Base-by-base conservation (phyloP, 257 asterid species). In the Solanum gracilifrons region DNA sequence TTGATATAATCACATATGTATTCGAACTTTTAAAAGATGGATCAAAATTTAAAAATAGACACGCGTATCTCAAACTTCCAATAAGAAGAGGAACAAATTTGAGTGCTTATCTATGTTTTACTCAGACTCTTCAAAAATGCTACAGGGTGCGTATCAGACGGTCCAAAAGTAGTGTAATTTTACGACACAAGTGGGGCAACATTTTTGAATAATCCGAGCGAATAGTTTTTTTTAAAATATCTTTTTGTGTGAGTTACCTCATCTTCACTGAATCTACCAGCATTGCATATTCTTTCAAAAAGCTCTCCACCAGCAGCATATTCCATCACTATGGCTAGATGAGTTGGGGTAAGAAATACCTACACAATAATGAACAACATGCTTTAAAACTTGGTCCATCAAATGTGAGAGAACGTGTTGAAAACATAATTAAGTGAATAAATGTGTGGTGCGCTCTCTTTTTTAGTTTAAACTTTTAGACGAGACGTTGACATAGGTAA, bases 271-370 rank as follows among this genome's bases (percentile, higher is more conserved):
- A 94, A 94, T 89, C 96, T 91, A 13, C 98, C 98, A 18, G 96
- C 98, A 88, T 58, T 94, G 87, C 96, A 91, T 82, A 95, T 94
- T 82, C 92, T 86, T 60, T 93, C 95, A 41, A 95, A 95, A 69
- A 95, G 98, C 91, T 95, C 98, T 12, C 98, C 98, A 1, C 98
- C 98, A 0, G 98, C 90, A 31, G 98, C 98, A 73, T 94, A 95
- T 66, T 95, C 98, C 98, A 95, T 95, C 2, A 95, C 96, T 72
- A 95, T 93, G 87, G 96, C 96, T 85, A 95, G 90, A 91, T 95
- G 98, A 51, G 93, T 93, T 12, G 95, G 96, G 11, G 98, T 95
- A 10, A 95, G 90, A 87, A 93, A 88, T 31, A 92, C 98, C 98
- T 95, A 89, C 85, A 89, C 74, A 89, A 16, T 11, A 32, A 15